Conservation (phyloP, 116 monocot genomes). For the Phalaenopsis hybrid region DNA sequence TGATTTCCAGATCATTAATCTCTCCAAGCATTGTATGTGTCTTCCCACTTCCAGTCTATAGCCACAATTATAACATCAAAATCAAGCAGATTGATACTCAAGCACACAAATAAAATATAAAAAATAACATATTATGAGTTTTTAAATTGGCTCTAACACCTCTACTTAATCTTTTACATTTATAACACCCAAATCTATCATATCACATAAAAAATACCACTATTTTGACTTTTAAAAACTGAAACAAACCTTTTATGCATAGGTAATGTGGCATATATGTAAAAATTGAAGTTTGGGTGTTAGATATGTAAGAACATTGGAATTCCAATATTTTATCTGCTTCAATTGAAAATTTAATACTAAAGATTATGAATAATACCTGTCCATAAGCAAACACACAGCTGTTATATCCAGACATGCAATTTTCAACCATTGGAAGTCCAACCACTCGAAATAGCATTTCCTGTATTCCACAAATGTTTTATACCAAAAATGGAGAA, state of each 20-base stretch:
- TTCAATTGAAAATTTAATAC: not conserved
- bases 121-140: not conserved
- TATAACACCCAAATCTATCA: no score
- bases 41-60: slow-evolving; percentile 94
- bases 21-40: slow-evolving; percentile 96
- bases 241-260: no score
- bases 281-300: no score
- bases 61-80: slow-evolving; percentile 8
- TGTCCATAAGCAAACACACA: slow-evolving; percentile 98
- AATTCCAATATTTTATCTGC: not conserved
- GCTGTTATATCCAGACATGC: slow-evolving; percentile 95
- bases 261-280: no score
- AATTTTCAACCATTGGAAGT: slow-evolving; percentile 94
- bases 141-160: no score
- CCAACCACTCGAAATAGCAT: slow-evolving; percentile 76
- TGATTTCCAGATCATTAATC: slow-evolving; percentile 55
- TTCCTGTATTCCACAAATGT: slow-evolving; percentile 45
- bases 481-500: not conserved
- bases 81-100: not conserved
- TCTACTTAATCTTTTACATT: no score
- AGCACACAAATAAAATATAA: not conserved
- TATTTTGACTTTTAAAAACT: no score
- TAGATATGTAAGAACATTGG: no score
- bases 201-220: no score
- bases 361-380: slow-evolving; percentile 24